Percentiles rank a stretch among this genome's conserved stretches.
Evolutionary conservation across 768 basidiomycete species (phyloP).

Genomic region (Boletus vinaceobasis): DNA sequence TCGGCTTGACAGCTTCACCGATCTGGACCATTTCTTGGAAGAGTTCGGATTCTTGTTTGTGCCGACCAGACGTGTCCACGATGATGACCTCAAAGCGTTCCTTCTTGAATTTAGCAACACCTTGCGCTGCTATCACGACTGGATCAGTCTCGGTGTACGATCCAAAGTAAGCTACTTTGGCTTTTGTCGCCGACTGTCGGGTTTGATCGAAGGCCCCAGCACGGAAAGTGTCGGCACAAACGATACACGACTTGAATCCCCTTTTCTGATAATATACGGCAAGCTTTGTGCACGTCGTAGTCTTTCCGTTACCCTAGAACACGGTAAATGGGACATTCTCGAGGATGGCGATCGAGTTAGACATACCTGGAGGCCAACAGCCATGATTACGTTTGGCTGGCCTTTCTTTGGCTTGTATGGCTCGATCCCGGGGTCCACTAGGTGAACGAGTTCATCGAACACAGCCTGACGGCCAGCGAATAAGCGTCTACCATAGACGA

Average conservation of each 20-base stretch:
- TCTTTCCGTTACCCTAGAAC: slow-evolving; percentile 91
- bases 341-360: neutral
- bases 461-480: slow-evolving; percentile 59
- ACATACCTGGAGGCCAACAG: slow-evolving; percentile 88
- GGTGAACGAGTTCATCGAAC: slow-evolving; percentile 91
- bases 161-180: slow-evolving; percentile 98
- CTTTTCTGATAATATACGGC: slow-evolving; percentile 97
- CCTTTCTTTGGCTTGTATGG: slow-evolving; percentile 97
- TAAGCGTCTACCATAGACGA: slow-evolving; percentile 6
- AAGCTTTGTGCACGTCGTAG: slow-evolving; percentile 97
- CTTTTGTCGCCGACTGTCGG: slow-evolving; percentile 97
- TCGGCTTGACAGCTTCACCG: slow-evolving; percentile 85
- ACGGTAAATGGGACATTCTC: slow-evolving; percentile 1
- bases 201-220: slow-evolving; percentile 99
- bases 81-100: slow-evolving; percentile 98
- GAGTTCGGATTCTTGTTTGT: slow-evolving; percentile 94
- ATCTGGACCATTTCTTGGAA: slow-evolving; percentile 99
- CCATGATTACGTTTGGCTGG: slow-evolving; percentile 93
- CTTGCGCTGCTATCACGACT: slow-evolving; percentile 89
- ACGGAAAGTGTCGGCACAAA: slow-evolving; percentile 99
- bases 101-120: slow-evolving; percentile 96
- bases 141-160: slow-evolving; percentile 99
- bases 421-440: slow-evolving; percentile 94
- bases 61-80: slow-evolving; percentile 95
- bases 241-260: slow-evolving; percentile 94